Evolutionary conservation across 2,329 filamentous ascomycete genomes (phyloP), one percentile per base, ranked within the genome.

Genomic region (Trichophyton equinum): DNA sequence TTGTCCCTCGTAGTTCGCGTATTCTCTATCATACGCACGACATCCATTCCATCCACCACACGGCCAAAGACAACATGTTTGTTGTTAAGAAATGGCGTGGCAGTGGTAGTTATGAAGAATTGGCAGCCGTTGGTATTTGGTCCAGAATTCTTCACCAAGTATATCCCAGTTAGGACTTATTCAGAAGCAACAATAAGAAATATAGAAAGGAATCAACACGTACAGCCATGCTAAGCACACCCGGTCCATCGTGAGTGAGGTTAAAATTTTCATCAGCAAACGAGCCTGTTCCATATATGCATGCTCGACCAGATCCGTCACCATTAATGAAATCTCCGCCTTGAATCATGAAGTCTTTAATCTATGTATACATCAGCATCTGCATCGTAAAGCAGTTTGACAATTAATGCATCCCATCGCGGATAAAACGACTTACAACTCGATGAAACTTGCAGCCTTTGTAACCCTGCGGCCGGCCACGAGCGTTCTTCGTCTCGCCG

Each of bases 1-100:
- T 88, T 83, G 70, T 96, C 92, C 71, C 88, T 82, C 2, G 86
- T 89, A 8, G 89, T 94, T 74, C 92, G 87, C 36, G 89, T 94
- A 64, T 88, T 86, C 79, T 97, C 92, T 75, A 99, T 87, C 83
- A 95, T 97, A 67, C 80, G 82, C 49, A 97, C 88, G 4, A 96
- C 85, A 62, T 96, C 90, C 82, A 96, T 87, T 42, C 92, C 91
- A 46, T 91, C 88, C 51, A 90, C 79, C 1, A 97, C 92, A 72
- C 88, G 86, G 58, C 94, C 94, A 68, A 97, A 97, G 18, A 97
- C 91, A 61, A 96, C 91, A 73, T 99, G 94, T 76, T 97, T 97
- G 70, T 82, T 83, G 75, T 97, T 88, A 27, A 99, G 78, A 71
- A 95, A 95, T 1, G 90, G 89, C 0, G 92, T 94, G 4, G 88